A percentile compares a stretch with the other conserved stretches of the same genome.
These are phyloP conservation scores for Rhodotorula sp. DNA, from an alignment of 1,284 basidiomycete genomes.

Conservation along the genomic window DNA sequence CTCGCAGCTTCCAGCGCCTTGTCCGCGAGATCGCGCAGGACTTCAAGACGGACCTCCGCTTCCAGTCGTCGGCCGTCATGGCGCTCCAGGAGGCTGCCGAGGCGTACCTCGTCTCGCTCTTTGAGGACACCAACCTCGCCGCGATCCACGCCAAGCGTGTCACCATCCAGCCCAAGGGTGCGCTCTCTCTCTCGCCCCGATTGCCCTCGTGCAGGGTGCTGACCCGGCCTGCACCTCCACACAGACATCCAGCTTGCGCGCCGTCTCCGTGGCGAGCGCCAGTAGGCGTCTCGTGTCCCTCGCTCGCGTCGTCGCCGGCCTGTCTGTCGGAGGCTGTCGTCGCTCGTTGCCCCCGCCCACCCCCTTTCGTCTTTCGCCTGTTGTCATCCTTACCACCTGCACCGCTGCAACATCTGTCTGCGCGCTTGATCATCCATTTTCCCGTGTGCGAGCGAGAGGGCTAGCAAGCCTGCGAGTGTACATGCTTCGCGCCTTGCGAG, in stretches of 20 bases:
- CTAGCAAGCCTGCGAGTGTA: neutral
- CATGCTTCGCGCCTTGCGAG: too few species aligned
- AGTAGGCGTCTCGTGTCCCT: conserved; percentile 51
- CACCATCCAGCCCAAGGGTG: conserved; percentile 51
- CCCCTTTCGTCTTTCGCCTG: neutral
- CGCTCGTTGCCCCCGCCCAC: neutral
- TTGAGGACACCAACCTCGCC: conserved; percentile 59
- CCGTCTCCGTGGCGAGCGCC: conserved; percentile 75
- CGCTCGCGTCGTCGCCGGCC: too few species aligned
- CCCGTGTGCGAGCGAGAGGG: neutral
- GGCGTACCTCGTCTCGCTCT: conserved; percentile 87
- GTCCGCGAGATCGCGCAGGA: conserved; percentile 48
- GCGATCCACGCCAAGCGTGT: conserved; percentile 53
- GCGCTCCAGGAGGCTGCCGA: conserved; percentile 86
- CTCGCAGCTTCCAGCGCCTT: conserved; percentile 43
- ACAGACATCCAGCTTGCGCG: conserved; percentile 74
- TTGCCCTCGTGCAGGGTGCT: conserved; percentile 11
- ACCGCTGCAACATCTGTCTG: neutral
- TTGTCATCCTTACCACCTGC: neutral
- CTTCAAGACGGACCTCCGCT: conserved; percentile 58
- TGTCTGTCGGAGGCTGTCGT: neutral
- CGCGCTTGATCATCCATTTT: neutral
- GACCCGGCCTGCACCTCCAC: neutral
- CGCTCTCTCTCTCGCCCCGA: neutral
- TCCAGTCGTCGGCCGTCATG: conserved; percentile 88